Conservation (phyloP, 345 rosid genomes). For the Populus davidiana region DNA sequence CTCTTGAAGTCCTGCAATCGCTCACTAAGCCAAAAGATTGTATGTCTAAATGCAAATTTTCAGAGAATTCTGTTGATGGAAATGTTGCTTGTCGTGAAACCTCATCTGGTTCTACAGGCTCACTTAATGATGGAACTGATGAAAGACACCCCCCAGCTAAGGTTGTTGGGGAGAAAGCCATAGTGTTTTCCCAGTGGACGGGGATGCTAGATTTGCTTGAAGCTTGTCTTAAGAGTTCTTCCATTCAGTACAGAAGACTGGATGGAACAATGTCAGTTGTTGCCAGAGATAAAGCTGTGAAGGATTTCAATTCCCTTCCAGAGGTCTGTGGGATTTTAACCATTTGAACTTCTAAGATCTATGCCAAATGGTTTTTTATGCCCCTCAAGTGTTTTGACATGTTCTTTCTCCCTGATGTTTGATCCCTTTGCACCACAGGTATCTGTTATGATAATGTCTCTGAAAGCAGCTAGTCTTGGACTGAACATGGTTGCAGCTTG, state of each 20-base stretch:
- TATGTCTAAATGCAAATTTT: slow-evolving; percentile 15
- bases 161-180: slow-evolving; percentile 69
- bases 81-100: slow-evolving; percentile 25
- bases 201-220: slow-evolving; percentile 89
- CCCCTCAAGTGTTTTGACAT: not conserved
- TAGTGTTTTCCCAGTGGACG: slow-evolving; percentile 98
- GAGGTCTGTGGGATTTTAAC: slow-evolving; percentile 54
- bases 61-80: slow-evolving; percentile 25
- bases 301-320: slow-evolving; percentile 86
- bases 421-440: slow-evolving; percentile 42
- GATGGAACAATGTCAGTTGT: slow-evolving; percentile 97
- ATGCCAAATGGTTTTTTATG: not conserved
- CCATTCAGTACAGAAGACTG: slow-evolving; percentile 83
- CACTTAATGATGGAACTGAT: slow-evolving; percentile 19
- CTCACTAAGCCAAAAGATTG: slow-evolving; percentile 43
- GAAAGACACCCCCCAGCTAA: slow-evolving; percentile 31
- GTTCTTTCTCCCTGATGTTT: not conserved
- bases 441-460: slow-evolving; percentile 89
- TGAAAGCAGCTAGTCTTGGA: slow-evolving; percentile 98
- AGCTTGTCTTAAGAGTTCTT: slow-evolving; percentile 62
- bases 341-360: not conserved
- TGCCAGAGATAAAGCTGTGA: slow-evolving; percentile 93
- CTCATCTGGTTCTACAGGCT: slow-evolving; percentile 19
- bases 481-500: slow-evolving; percentile 96
- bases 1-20: slow-evolving; percentile 70